Conservation (phyloP, 257 asterid genomes). For the Nicotiana tomentosiformis region DNA sequence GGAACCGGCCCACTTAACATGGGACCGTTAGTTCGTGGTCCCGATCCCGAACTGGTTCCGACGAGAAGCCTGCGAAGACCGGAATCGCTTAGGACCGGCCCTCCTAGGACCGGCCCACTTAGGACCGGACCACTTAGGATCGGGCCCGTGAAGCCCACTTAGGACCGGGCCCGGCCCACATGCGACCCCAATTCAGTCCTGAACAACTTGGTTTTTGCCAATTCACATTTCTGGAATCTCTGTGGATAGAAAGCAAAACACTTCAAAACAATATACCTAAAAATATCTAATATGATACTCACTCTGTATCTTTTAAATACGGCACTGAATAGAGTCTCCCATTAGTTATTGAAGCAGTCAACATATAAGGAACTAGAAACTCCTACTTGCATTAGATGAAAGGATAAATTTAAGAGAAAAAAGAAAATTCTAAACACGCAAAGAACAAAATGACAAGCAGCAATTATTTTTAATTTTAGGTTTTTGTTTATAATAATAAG, state of each 20-base stretch:
- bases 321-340: not conserved
- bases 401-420: not conserved
- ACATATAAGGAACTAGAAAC: not conserved
- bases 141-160: no score
- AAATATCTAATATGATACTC: not conserved
- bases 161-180: no score
- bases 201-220: constrained; percentile 63
- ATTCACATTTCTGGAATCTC: constrained; percentile 79
- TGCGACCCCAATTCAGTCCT: constrained; percentile 36
- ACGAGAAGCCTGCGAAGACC: no score
- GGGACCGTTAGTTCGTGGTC: no score
- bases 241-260: constrained; percentile 25
- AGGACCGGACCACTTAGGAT: no score
- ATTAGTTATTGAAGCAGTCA: not conserved
- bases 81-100: no score
- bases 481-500: not conserved
- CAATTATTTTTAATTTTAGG: not conserved
- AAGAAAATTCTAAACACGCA: not conserved
- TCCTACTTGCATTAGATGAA: not conserved
- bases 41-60: no score
- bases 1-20: no score
- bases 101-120: no score
- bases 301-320: not conserved
- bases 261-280: constrained; percentile 19
- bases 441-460: not conserved